Percentiles rank a stretch among this genome's conserved stretches.
Conservation (phyloP, 306 rosid species). For the Alnus glutinosa region DNA sequence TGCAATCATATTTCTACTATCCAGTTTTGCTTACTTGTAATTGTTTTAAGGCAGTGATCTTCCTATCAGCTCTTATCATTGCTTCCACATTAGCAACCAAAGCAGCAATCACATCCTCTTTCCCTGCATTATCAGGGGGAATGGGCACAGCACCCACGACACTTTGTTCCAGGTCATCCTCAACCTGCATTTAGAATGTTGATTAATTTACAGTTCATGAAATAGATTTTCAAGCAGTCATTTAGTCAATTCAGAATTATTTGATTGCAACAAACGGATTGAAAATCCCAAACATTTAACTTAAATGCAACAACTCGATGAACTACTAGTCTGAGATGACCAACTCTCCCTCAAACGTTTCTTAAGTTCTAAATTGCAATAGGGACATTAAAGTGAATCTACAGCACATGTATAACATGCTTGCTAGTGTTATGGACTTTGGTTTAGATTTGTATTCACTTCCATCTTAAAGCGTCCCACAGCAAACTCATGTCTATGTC, state of each 20-base stretch:
- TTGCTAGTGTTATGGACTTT: neutral
- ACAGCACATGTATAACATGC: neutral
- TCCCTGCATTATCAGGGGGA: slow-evolving; percentile 74
- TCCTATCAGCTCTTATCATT: slow-evolving; percentile 95
- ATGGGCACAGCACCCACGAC: slow-evolving; percentile 74
- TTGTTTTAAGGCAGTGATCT: slow-evolving; percentile 89
- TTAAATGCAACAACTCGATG: neutral
- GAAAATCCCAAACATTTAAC: neutral
- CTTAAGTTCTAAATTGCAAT: neutral
- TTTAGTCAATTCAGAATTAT: slow-evolving; percentile 20
- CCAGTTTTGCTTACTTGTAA: slow-evolving; percentile 65
- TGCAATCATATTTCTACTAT: slow-evolving; percentile 9
- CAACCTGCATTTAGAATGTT: slow-evolving; percentile 51
- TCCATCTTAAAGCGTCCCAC: too few species aligned
- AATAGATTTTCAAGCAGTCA: neutral
- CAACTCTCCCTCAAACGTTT: neutral
- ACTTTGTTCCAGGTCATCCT: slow-evolving; percentile 80
- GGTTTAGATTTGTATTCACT: neutral
- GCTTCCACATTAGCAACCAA: slow-evolving; percentile 78
- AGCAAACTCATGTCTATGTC: neutral
- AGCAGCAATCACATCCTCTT: slow-evolving; percentile 78
- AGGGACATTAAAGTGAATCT: neutral
- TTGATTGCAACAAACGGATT: neutral
- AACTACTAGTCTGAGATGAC: neutral
- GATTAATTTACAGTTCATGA: neutral